These are phyloP conservation scores for Metrosideros polymorpha DNA, from an alignment of 441 rosid species.

Conservation along the genomic window DNA sequence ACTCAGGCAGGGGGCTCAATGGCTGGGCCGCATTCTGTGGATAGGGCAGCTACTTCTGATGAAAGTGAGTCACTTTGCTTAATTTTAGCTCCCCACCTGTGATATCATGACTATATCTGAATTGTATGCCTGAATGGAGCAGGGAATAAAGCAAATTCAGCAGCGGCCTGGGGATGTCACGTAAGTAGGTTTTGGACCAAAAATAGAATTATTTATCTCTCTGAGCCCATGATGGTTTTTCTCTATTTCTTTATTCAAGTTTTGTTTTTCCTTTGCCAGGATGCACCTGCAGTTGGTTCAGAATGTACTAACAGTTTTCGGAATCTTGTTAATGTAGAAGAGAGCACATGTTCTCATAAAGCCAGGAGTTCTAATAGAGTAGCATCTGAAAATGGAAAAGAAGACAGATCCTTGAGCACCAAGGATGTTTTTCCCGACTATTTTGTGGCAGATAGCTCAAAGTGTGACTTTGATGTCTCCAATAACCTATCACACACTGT, in stretches of 20 bases:
- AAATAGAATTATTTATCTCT: not conserved
- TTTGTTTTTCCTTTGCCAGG: conserved; percentile 24
- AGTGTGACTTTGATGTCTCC: conserved; percentile 34
- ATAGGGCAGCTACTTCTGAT: conserved; percentile 42
- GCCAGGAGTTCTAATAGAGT: conserved; percentile 24
- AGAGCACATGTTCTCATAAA: conserved; percentile 55
- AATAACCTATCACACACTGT: conserved; percentile 21
- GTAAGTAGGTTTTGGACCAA: conserved; percentile 14
- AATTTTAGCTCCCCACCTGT: conserved; percentile 2
- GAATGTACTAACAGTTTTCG: conserved; percentile 27
- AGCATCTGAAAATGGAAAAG: conserved; percentile 21
- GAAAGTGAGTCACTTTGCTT: conserved; percentile 28
- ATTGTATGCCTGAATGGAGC: conserved; percentile 24
- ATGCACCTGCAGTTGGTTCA: conserved; percentile 14
- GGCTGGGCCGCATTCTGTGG: conserved; percentile 16
- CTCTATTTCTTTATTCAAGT: not conserved
- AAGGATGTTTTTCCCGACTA: conserved; percentile 28
- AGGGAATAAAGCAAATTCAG: conserved; percentile 13
- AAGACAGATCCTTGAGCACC: conserved; percentile 24
- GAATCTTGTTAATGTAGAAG: conserved; percentile 45
- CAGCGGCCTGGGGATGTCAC: conserved; percentile 16
- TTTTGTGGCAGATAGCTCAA: conserved; percentile 39
- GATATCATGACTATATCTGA: conserved; percentile 4
- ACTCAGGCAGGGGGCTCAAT: conserved; percentile 26
- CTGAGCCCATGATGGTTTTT: not conserved